Conservation (phyloP, 169 alveolate genomes). For the Eimeria brunetti region DNA sequence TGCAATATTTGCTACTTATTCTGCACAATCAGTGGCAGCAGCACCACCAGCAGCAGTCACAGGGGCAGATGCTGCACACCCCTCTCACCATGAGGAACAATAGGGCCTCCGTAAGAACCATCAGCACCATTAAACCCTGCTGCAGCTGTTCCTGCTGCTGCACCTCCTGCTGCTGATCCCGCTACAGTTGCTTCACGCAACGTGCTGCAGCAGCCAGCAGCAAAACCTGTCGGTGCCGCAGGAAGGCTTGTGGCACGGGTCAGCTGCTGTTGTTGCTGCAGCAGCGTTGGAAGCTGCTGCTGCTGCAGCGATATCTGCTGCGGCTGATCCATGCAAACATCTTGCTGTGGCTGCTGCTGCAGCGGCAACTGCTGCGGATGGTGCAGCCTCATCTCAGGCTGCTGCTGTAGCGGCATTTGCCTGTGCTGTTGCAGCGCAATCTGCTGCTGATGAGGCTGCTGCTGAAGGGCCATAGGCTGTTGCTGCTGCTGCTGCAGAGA, state of each 20-base stretch:
- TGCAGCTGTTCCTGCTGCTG: constrained; percentile 39
- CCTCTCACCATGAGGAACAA: constrained; percentile 2
- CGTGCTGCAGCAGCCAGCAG: constrained; percentile 41
- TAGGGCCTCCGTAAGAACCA: constrained; percentile 17
- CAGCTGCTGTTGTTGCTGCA: constrained; percentile 45
- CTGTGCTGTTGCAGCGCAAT: constrained; percentile 22
- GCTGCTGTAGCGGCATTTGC: constrained; percentile 14
- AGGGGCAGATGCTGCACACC: neutral
- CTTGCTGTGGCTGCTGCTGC: constrained; percentile 48
- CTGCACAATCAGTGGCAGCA: neutral
- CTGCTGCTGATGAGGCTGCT: constrained; percentile 38
- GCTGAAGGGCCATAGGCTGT: constrained; percentile 24
- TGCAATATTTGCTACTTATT: neutral
- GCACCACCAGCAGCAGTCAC: neutral
- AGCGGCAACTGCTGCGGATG: constrained; percentile 23
- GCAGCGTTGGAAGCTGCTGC: constrained; percentile 42
- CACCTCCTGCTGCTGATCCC: constrained; percentile 2
- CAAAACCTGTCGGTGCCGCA: constrained; percentile 1
- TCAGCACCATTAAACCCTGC: constrained; percentile 17
- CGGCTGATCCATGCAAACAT: neutral
- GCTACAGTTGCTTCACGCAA: constrained; percentile 2
- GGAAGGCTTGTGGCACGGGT: neutral
- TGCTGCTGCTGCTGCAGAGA: constrained; percentile 49
- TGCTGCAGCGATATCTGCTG: constrained; percentile 7
- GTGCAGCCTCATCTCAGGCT: neutral